Base-by-base conservation (phyloP, 345 rosid genomes). In the Aegle marmelos region DNA sequence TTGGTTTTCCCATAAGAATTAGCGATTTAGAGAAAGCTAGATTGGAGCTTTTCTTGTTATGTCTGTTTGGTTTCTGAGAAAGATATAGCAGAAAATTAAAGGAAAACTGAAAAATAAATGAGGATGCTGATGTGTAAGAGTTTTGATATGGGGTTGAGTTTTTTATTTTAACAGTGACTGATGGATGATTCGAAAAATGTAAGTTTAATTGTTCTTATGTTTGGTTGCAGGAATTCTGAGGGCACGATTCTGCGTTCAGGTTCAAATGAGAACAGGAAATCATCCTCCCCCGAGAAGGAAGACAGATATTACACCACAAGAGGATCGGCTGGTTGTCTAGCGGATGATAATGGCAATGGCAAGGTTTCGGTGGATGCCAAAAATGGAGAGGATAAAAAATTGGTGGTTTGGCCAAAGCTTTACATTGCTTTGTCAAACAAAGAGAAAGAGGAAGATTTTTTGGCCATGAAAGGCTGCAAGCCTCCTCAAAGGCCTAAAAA, bases 391-490 rank as follows among this genome's bases (percentile, higher is more conserved):
- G 90, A 83, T n/a, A 75, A 64, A 25, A 82, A 86, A 77, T 85
- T 80, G 63, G 63, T 62, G 27, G 86, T 85, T 31, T 91, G 95
- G 95, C 95, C 95, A 48, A 89, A 88, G 84, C 84, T 91, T 68
- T 87, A 75, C 59, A 82, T 86, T 21, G 75, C 85, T 7, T 83
- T 91, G 68, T 91, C 95, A 28, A 91, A 90, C 87, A 91, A 91
- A 86, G 95, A 91, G 80, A 91, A 91, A 74, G 95, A 91, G 57
- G 95, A 91, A 70, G 95, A 91, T 77, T 91, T 91, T 73, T 77
- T 91, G 85, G 93, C 93, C 8, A 91, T 91, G 95, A 91, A 91
- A 82, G 95, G 95, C 11, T 91, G 95, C 63, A 91, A 91, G 82
- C 93, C 86, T 59, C 88, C 93, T 72, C 95, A 91, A 70, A 87